Evolutionary conservation across 495 filamentous ascomycete genomes (phyloP).

Genomic region (Rostrohypoxylon terebratum): DNA sequence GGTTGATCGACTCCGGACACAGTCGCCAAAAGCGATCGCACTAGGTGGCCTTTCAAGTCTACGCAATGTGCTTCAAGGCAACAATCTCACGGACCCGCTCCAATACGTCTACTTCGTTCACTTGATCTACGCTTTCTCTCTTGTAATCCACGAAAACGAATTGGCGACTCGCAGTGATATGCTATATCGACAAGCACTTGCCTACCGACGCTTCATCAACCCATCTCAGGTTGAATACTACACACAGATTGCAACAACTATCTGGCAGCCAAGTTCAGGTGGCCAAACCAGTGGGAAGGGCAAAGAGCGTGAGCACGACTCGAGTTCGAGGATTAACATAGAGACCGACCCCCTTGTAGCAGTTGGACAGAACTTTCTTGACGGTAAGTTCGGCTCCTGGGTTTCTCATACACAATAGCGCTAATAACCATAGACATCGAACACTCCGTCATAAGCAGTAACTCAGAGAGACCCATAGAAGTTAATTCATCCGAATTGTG

Average conservation of each 20-base stretch:
- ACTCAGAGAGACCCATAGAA: slow-evolving; percentile 42
- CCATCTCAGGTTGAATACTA: slow-evolving; percentile 47
- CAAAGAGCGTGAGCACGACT: slow-evolving; percentile 50
- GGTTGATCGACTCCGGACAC: slow-evolving; percentile 50
- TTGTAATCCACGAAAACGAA: slow-evolving; percentile 54
- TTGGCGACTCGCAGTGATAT: slow-evolving; percentile 39
- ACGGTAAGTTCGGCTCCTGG: slow-evolving; percentile 51
- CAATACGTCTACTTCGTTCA: slow-evolving; percentile 59
- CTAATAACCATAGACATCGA: slow-evolving; percentile 54
- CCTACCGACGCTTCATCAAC: slow-evolving; percentile 51
- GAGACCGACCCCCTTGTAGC: slow-evolving; percentile 45
- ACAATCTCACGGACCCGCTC: slow-evolving; percentile 48
- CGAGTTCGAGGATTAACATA: slow-evolving; percentile 8
- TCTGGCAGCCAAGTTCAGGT: slow-evolving; percentile 56
- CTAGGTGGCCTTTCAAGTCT: slow-evolving; percentile 53
- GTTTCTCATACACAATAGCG: neutral
- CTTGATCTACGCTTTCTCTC: slow-evolving; percentile 59
- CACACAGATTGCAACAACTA: slow-evolving; percentile 48
- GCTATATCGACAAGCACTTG: slow-evolving; percentile 57
- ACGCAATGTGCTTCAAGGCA: slow-evolving; percentile 48
- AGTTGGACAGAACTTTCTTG: slow-evolving; percentile 60
- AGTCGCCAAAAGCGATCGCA: slow-evolving; percentile 54
- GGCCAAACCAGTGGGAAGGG: slow-evolving; percentile 52
- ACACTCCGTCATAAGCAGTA: slow-evolving; percentile 51
- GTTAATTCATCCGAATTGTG: slow-evolving; percentile 51